Base-by-base conservation (phyloP, 805 yeast genomes). In the Jamesozyma jinghongensis region DNA sequence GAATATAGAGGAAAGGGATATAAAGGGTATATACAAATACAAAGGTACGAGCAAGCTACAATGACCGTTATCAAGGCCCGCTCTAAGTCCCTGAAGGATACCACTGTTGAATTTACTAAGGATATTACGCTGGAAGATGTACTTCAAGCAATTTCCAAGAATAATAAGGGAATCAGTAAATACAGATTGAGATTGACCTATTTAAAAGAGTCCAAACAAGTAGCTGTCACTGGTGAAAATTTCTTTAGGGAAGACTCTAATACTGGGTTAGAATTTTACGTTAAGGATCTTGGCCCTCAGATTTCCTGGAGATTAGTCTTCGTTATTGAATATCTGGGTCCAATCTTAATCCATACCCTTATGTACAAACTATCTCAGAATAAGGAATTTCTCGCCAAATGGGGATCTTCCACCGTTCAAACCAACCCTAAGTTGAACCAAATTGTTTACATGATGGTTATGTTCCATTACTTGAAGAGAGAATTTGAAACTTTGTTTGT, bases 251-350 rank as follows among this genome's bases (percentile, higher is more conserved):
- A 60, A 10, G 58, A 52, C 1, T 10, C 10, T 22, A 54, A 68
- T 28, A 61, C 56, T 0, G 49, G 67, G 8, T 52, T 68, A 19
- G 69, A 64, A 12, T 66, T 87, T 12, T 74, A 66, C 48, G 83
- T 83, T 41, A 88, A 90, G 61, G 98, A 90, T 57, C 68, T 90
- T 46, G 98, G 98, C 17, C 87, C 88, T 1, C 98, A 92, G 64
- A 76, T 92, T 43, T 79, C 80, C 4, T 92, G 97, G 96, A 75
- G 83, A 64, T 73, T 86, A 3, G 97, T 90, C n/a, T 92, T 79
- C 57, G 52, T 85, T 39, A 67, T 85, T 48, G 98, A 92, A 65
- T 92, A 92, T 59, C 51, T 84, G 14, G 97, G 97, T 3, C 98
- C 98, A 8, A 67, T 92, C 42, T 35, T 88, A 32, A 71, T 90